Evolutionary conservation across 2,329 filamentous ascomycete species (phyloP), one percentile per base, ranked within the genome.

Genomic region (Alternaria ventricosa): DNA sequence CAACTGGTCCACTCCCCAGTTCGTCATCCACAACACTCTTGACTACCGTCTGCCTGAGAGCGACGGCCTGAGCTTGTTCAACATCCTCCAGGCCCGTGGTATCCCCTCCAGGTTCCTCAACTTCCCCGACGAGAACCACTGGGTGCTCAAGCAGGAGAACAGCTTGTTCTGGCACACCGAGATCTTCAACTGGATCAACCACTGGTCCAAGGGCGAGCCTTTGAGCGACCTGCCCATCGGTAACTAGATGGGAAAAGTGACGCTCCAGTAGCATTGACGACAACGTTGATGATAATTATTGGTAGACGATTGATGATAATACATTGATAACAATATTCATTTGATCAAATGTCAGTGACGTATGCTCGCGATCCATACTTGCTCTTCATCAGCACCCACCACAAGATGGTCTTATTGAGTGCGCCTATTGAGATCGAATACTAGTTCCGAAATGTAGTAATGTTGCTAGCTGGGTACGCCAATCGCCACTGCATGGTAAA

Each of bases 131-230:
- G 91, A 93, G 80, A 88, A 89, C 59, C 90, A 92, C 71, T 90
- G 92, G 92, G 93, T 97, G 2, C 77, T 96, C 55, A 96, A 97
- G 77, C 91, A 91, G 0, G 94, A 97, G 80, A 98, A 98, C 79
- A 92, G 90, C 5, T 82, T 97, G 23, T 87, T 96, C n/a, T 98
- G 95, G 95, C 93, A 98, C 74, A 87, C 87, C 50, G 78, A 79
- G 70, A 78, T 79, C 53, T 79, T 78, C 71, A 79, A 79, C 69
- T 79, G 78, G 78, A 78, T 79, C 60, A 79, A 79, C 67, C 74
- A 79, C 63, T 79, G 70, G 57, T 70, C 72, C 25, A 75, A 77
- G 67, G 77, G 76, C 36, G 65, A 64, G 53, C 67, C 67, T 49
- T 66, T 79, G 53, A 76, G 78, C 60, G 64, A 70, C 55, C 63